These are phyloP conservation scores for Dipteronia dyeriana DNA, from an alignment of 345 rosid genomes.

Conservation along the genomic window DNA sequence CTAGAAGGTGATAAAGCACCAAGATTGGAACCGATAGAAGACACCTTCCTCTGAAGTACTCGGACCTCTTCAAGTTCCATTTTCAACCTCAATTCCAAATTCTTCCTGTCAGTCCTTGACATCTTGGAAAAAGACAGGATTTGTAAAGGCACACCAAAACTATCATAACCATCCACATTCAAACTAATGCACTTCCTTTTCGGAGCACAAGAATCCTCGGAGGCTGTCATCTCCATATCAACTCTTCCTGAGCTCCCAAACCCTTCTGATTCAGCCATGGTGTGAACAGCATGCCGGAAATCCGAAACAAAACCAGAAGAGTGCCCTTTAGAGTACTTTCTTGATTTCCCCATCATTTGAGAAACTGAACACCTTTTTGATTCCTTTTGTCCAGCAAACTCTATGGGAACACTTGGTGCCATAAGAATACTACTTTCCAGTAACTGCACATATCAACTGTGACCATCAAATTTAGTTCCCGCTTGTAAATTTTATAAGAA, in stretches of 20 bases:
- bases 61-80: slow-evolving; percentile 78
- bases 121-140: slow-evolving; percentile 61
- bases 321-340: slow-evolving; percentile 62
- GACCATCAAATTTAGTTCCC: slow-evolving; percentile 15
- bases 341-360: slow-evolving; percentile 67
- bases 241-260: slow-evolving; percentile 64
- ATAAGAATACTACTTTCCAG: slow-evolving; percentile 48
- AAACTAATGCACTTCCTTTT: slow-evolving; percentile 63
- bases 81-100: slow-evolving; percentile 52
- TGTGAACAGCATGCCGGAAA: slow-evolving; percentile 57
- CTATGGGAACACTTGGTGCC: slow-evolving; percentile 68
- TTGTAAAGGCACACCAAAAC: slow-evolving; percentile 52
- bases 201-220: slow-evolving; percentile 56
- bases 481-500: not conserved
- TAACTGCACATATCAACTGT: slow-evolving; percentile 54
- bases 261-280: slow-evolving; percentile 71
- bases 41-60: slow-evolving; percentile 56
- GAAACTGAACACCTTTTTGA: slow-evolving; percentile 35
- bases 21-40: slow-evolving; percentile 40
- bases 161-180: slow-evolving; percentile 42
- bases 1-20: slow-evolving; percentile 49
- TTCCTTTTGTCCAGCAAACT: slow-evolving; percentile 54
- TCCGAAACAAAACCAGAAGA: slow-evolving; percentile 65
- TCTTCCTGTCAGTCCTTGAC: slow-evolving; percentile 61
- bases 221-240: slow-evolving; percentile 53